A percentile compares a stretch with the other conserved stretches of the same genome.
phyloP scores from a whole-genome alignment of 768 basidiomycete genomes.

The Russula virescens region DNA sequence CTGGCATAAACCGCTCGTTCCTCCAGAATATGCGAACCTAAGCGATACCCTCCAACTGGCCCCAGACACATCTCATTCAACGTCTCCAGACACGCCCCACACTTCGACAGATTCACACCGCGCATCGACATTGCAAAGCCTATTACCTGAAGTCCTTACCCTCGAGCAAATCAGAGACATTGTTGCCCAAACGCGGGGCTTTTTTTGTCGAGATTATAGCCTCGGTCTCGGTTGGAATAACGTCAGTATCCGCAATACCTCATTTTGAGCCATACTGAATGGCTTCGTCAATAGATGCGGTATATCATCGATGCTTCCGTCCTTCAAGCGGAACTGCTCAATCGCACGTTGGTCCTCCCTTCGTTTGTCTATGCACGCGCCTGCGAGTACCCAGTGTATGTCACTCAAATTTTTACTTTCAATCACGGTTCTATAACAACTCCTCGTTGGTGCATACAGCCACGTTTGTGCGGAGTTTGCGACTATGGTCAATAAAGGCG shows the following conservation, averaged over 20 bases:
- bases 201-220: conserved; percentile 41
- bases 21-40: neutral
- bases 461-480: conserved; percentile 38
- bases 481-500: conserved; percentile 41
- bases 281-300: conserved; percentile 34
- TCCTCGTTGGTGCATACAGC: conserved; percentile 21
- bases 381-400: conserved; percentile 39
- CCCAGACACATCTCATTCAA: neutral
- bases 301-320: conserved; percentile 45
- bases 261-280: neutral
- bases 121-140: neutral
- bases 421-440: neutral
- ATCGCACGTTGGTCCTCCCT: conserved; percentile 41
- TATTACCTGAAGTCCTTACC: conserved; percentile 25
- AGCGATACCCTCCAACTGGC: neutral
- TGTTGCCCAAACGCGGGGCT: conserved; percentile 38
- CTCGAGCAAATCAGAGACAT: conserved; percentile 33
- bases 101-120: neutral
- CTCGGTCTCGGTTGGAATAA: conserved; percentile 46
- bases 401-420: conserved; percentile 4
- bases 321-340: conserved; percentile 39
- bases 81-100: neutral
- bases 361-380: conserved; percentile 43
- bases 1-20: neutral
- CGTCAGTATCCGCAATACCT: conserved; percentile 28